Conservation (phyloP, 2,329 filamentous ascomycete genomes). For the Aspergillus sp. region DNA sequence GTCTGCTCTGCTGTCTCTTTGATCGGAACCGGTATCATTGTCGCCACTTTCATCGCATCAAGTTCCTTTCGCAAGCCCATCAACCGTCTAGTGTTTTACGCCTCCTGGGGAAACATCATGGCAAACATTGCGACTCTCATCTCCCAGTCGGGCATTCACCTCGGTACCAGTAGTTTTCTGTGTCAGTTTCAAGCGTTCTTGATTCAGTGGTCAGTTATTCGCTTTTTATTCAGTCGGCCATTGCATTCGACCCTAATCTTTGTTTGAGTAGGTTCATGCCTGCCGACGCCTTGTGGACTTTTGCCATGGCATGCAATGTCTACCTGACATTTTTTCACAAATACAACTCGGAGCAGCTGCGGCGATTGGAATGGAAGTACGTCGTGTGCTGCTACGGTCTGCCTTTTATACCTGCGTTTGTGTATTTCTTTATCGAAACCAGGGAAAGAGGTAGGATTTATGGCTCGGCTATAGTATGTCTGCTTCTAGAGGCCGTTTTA, state of each 20-base stretch:
- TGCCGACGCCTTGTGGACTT: constrained; percentile 70
- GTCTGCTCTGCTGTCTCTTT: constrained; percentile 67
- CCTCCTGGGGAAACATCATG: constrained; percentile 75
- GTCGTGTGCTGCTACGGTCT: constrained; percentile 66
- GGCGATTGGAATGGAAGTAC: constrained; percentile 67
- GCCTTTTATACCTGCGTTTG: constrained; percentile 64
- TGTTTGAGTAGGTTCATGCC: constrained; percentile 63
- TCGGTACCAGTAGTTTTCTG: constrained; percentile 49
- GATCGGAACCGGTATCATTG: constrained; percentile 65
- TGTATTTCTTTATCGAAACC: constrained; percentile 61
- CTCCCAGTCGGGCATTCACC: constrained; percentile 55
- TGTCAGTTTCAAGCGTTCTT: constrained; percentile 75
- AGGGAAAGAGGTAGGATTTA: constrained; percentile 57
- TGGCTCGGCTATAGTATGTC: constrained; percentile 60
- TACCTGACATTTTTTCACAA: constrained; percentile 75
- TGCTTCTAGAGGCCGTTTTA: background rate
- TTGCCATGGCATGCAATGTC: constrained; percentile 80
- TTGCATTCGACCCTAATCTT: background rate
- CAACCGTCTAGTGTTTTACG: constrained; percentile 79
- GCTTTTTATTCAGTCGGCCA: background rate
- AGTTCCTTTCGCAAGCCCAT: constrained; percentile 77
- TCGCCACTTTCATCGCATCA: constrained; percentile 65
- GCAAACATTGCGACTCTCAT: constrained; percentile 74
- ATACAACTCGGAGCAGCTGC: constrained; percentile 61
- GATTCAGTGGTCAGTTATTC: constrained; percentile 69